Conservation (phyloP, 1,284 basidiomycete species). For the Ganoderma resinaceum region DNA sequence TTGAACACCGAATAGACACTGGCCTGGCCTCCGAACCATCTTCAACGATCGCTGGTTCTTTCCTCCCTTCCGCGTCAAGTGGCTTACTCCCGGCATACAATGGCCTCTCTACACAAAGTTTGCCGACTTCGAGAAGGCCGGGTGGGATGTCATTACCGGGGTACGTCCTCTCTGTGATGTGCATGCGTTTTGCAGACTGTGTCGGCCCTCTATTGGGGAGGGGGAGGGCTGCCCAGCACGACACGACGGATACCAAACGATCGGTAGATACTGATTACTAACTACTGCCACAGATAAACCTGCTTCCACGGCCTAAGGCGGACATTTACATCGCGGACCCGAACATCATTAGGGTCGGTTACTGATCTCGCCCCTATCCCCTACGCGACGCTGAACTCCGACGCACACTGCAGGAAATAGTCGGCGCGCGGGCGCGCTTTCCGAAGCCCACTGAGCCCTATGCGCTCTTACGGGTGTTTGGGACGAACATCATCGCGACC, state of each 20-base stretch:
- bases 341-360: constrained; percentile 29
- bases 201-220: no score
- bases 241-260: not conserved
- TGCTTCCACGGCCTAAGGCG: not conserved
- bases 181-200: not conserved
- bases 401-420: constrained; percentile 30
- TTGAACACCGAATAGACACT: constrained; percentile 19
- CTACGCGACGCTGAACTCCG: not conserved
- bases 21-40: constrained; percentile 32
- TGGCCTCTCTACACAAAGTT: constrained; percentile 27
- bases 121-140: constrained; percentile 26
- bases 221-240: no score
- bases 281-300: not conserved
- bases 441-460: constrained; percentile 46
- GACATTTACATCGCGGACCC: constrained; percentile 33
- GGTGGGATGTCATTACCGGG: constrained; percentile 31
- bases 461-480: constrained; percentile 45
- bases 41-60: constrained; percentile 23
- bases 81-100: constrained; percentile 27
- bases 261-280: not conserved
- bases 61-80: constrained; percentile 28
- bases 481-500: constrained; percentile 62
- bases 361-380: not conserved
- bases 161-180: constrained; percentile 24
- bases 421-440: constrained; percentile 37